Percentiles rank a stretch among this genome's conserved stretches.
Conservation (phyloP, 2,329 filamentous ascomycete genomes). For the Alternaria tenuissima region DNA sequence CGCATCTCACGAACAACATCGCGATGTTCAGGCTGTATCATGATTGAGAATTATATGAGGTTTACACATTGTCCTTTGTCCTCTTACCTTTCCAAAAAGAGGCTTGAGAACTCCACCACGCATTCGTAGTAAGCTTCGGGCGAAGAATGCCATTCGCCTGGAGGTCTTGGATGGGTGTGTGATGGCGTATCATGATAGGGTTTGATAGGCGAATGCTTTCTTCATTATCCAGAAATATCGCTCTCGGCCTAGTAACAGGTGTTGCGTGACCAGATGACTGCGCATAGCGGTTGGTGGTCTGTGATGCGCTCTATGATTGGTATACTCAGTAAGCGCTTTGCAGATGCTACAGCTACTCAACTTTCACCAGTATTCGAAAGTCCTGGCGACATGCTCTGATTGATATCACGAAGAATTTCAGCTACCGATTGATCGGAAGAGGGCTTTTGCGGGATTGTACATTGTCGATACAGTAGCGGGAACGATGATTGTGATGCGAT, state of each 20-base stretch:
- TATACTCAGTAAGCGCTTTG: constrained; percentile 1
- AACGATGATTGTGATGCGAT: not conserved
- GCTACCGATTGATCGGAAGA: not conserved
- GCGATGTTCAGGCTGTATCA: not conserved
- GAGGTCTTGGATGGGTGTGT: constrained; percentile 12
- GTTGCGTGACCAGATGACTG: constrained; percentile 9
- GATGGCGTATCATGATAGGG: constrained; percentile 14
- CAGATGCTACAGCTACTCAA: not conserved
- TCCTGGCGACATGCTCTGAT: not conserved
- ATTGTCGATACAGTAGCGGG: not conserved
- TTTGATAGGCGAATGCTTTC: constrained; percentile 10
- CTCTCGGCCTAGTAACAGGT: constrained; percentile 13
- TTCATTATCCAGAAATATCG: constrained; percentile 1
- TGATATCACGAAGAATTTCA: not conserved
- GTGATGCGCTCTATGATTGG: constrained; percentile 1
- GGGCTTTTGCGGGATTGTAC: not conserved
- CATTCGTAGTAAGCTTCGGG: not conserved
- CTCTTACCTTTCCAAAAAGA: not conserved
- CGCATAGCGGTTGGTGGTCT: constrained; percentile 6
- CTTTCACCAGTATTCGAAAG: not conserved
- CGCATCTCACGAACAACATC: not conserved
- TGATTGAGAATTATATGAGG: not conserved
- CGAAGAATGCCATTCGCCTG: not conserved
- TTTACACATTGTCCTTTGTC: not conserved
- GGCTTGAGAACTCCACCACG: not conserved